phyloP scores from a whole-genome alignment of 2,329 filamentous ascomycete genomes.

The Cladophialophora psammophila region DNA sequence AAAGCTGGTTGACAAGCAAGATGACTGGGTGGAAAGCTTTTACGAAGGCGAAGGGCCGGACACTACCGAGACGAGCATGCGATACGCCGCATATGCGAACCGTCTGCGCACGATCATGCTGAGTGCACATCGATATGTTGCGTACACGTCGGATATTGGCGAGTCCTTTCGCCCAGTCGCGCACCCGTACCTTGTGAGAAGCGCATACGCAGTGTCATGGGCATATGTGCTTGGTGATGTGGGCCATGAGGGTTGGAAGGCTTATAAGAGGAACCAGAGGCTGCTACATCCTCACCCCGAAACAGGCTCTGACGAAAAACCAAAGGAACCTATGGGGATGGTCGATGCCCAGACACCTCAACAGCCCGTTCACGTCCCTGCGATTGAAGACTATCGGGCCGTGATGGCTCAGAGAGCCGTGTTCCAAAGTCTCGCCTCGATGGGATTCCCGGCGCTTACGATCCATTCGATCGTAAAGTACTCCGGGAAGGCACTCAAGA shows the following conservation, averaged over 20 bases:
- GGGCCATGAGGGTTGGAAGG: constrained; percentile 90
- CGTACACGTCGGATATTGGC: constrained; percentile 95
- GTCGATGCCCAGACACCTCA: constrained; percentile 42
- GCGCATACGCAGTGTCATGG: constrained; percentile 92
- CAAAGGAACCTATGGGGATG: constrained; percentile 60
- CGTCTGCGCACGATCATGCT: constrained; percentile 85
- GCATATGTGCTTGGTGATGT: constrained; percentile 91
- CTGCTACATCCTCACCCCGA: constrained; percentile 72
- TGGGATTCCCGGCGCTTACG: constrained; percentile 92
- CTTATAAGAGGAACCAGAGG: constrained; percentile 85
- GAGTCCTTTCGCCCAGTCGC: constrained; percentile 94
- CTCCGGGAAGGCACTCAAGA: constrained; percentile 83
- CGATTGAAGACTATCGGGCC: constrained; percentile 86
- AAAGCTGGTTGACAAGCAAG: constrained; percentile 66
- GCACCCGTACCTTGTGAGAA: constrained; percentile 79
- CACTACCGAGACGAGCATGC: constrained; percentile 82
- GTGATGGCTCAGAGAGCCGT: constrained; percentile 91
- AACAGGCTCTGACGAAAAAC: constrained; percentile 30
- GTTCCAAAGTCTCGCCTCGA: constrained; percentile 89
- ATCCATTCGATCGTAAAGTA: constrained; percentile 94
- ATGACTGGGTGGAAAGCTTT: constrained; percentile 77
- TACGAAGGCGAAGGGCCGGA: constrained; percentile 75
- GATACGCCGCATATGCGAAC: constrained; percentile 91
- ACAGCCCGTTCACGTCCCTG: constrained; percentile 62
- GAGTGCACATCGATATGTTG: constrained; percentile 92